These are phyloP conservation scores for Emiliania huxleyi DNA, from an alignment of 78 protist species.

Conservation along the genomic window DNA sequence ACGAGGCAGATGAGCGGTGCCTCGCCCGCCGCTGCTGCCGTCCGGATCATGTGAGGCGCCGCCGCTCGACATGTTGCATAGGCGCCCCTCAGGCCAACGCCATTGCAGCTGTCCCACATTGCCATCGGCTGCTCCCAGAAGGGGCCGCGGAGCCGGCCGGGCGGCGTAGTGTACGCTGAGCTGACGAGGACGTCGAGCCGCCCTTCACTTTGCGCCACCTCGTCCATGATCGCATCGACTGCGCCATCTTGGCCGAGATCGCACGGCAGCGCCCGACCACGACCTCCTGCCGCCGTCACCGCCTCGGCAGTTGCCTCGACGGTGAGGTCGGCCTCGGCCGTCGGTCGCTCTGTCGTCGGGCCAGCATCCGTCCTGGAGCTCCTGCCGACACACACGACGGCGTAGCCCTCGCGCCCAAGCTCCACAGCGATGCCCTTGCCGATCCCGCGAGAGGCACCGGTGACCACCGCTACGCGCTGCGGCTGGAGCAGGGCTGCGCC, in stretches of 20 bases:
- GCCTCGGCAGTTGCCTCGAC: background rate
- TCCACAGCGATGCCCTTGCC: conserved; percentile 4
- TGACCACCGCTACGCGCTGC: background rate
- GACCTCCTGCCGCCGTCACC: background rate
- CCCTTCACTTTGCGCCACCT: background rate
- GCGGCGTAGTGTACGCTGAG: background rate
- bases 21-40: too few relatives aligned
- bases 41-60: background rate
- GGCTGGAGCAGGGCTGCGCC: background rate
- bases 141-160: background rate
- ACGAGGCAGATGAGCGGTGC: background rate
- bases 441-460: conserved; percentile 17
- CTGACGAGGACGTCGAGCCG: background rate
- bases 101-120: background rate
- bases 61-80: background rate
- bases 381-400: background rate
- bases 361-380: background rate
- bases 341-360: too few relatives aligned
- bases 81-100: background rate
- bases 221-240: background rate
- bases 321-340: background rate
- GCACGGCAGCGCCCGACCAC: background rate
- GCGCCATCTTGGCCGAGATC: background rate
- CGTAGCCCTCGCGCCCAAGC: background rate
- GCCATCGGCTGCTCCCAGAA: background rate